Conservation (phyloP, 176 grass and related monocot species). For the Oryza officinalis region DNA sequence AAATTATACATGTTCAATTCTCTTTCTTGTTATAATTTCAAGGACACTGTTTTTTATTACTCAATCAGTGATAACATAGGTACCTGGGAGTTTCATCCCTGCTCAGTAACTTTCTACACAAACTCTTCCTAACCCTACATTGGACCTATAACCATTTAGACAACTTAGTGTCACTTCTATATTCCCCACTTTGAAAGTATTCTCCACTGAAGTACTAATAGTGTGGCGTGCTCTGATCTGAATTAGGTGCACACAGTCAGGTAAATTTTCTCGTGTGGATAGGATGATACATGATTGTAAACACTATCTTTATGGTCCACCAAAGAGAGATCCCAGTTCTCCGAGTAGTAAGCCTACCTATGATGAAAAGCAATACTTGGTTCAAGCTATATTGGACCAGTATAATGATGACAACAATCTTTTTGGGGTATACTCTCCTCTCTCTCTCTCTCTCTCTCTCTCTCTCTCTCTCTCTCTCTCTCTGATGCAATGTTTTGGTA, state of each 20-base stretch:
- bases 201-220: not conserved
- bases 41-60: no score
- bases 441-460: no score
- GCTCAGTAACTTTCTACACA: no score
- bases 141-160: no score
- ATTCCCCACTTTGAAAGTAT: not conserved
- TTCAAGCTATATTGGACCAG: slow-evolving; percentile 11
- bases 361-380: not conserved
- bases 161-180: not conserved
- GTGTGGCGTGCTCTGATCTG: not conserved
- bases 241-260: not conserved
- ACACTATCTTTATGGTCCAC: not conserved
- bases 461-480: no score
- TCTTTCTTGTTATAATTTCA: no score
- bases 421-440: not conserved
- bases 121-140: no score
- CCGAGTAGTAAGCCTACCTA: not conserved
- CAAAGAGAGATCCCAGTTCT: not conserved
- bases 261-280: not conserved
- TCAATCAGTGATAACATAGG: no score
- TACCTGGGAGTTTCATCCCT: no score
- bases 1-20: no score
- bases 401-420: not conserved
- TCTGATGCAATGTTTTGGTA: no score
- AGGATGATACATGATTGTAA: not conserved